phyloP scores from a whole-genome alignment of 2,329 filamentous ascomycete genomes.

The Incumbomyces lentus region DNA sequence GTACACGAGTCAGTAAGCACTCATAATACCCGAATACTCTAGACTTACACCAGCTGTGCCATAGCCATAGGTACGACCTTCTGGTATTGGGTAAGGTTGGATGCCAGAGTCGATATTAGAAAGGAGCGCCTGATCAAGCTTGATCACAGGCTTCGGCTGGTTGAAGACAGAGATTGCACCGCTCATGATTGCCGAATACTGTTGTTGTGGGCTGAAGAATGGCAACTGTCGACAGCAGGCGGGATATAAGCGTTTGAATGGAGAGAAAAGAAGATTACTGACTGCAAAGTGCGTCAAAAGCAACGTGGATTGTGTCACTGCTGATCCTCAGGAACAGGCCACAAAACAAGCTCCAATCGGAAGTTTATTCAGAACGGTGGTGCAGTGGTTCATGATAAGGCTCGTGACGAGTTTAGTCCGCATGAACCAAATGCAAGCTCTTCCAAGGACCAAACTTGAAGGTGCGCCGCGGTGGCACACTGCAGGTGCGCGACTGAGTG shows the following conservation, averaged over 20 bases:
- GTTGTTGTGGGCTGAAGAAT: background rate
- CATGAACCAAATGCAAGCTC: background rate
- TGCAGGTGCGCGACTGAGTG: too few species aligned
- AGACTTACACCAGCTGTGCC: constrained; percentile 50
- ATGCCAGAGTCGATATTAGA: constrained; percentile 39
- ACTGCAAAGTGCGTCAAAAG: background rate
- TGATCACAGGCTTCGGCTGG: constrained; percentile 19
- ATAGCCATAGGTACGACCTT: constrained; percentile 45
- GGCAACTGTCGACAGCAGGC: too few species aligned
- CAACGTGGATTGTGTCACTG: constrained; percentile 1
- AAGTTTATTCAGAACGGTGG: background rate
- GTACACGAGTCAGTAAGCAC: constrained; percentile 12
- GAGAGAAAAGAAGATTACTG: background rate
- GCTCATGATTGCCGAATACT: constrained; percentile 1
- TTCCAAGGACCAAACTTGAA: background rate
- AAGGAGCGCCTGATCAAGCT: constrained; percentile 25
- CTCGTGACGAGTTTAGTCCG: constrained; percentile 2
- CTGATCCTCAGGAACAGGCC: constrained; percentile 8
- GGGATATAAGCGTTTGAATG: background rate
- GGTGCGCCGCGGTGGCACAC: too few species aligned
- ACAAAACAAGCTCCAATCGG: constrained; percentile 5
- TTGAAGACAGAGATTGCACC: constrained; percentile 15
- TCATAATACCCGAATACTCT: constrained; percentile 5
- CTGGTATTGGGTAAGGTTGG: constrained; percentile 39
- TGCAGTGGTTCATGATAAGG: constrained; percentile 1